Evolutionary conservation across 306 rosid species (phyloP), one percentile per base, ranked within the genome.

Genomic region (Vicia sativa): DNA sequence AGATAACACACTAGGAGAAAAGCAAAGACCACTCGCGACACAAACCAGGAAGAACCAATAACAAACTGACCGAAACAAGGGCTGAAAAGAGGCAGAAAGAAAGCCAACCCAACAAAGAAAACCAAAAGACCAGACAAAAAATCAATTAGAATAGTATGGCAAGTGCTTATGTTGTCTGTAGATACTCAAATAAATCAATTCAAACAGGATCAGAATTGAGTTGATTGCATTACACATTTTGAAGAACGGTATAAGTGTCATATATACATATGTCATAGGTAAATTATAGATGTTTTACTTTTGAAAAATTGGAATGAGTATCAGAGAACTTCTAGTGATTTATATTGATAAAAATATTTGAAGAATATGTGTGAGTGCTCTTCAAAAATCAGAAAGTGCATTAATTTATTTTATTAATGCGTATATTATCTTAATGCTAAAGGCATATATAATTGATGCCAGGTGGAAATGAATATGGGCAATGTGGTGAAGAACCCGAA

Each of bases 401-500:
- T 45, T 7, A 0, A n/a, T 16, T 46, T 38, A 37, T 73, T 56
- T 18, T 35, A 25, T 29, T 74, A 25, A 61, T 67, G 48, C 37
- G 39, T 14, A 23, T 73, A 12, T 68, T 68, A 55, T 78, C 55
- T 44, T 14, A 75, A 37, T 41, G 61, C 65, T 74, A 48, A 41
- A 46, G 62, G 63, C 2, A 69, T 68, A 60, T 61, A 42, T 60
- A 48, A 60, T 69, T 82, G 73, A 62, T 71, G 71, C 67, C 76
- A 88, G 99, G 99, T 72, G 99, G 99, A 66, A 91, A 91, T 74
- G 99, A 95, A 80, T 95, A 95, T 61, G 99, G 99, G 46, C 99
- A 95, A 69, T 95, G 99, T 63, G 97, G 97, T 43, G 99, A 90
- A 77, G 99, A 95, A 84, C 97, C 89, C 9, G 99, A 88, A 84